Conservation (phyloP, 73 alveolate species). For the Paramecium biaurelia region DNA sequence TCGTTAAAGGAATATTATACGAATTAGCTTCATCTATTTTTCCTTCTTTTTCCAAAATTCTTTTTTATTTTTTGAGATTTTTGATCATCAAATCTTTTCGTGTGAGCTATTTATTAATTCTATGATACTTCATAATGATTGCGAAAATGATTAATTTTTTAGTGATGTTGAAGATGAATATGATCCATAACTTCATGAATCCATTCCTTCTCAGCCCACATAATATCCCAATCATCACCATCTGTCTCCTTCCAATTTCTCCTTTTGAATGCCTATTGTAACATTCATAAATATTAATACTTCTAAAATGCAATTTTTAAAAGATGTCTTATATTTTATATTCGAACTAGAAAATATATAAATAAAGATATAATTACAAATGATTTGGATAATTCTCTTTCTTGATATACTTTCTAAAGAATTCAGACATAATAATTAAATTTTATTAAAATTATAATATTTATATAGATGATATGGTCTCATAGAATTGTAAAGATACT, state of each 20-base stretch:
- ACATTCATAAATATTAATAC: neutral
- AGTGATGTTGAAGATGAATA: conserved; percentile 89
- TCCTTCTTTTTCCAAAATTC: conserved; percentile 94
- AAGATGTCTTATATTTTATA: conserved; percentile 92
- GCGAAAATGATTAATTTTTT: conserved; percentile 96
- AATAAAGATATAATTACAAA: conserved; percentile 54
- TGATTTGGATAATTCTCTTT: conserved; percentile 91
- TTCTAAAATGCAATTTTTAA: conserved; percentile 95
- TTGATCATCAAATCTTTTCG: conserved; percentile 96
- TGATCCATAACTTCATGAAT: conserved; percentile 94
- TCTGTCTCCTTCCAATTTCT: conserved; percentile 95
- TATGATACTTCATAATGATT: conserved; percentile 87
- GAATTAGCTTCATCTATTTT: conserved; percentile 91
- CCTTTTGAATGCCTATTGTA: conserved; percentile 76
- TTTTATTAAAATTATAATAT: neutral
- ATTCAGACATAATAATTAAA: conserved; percentile 79
- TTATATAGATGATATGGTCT: neutral
- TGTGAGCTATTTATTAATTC: conserved; percentile 69
- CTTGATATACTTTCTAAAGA: conserved; percentile 89
- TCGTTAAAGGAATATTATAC: conserved; percentile 53
- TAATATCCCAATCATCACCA: conserved; percentile 97
- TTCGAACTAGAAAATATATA: conserved; percentile 64
- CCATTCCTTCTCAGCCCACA: conserved; percentile 98
- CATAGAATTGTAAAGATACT: neutral
- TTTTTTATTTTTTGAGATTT: conserved; percentile 92